Evolutionary conservation across 306 rosid genomes (phyloP).

Genomic region (Glycine latifolia): DNA sequence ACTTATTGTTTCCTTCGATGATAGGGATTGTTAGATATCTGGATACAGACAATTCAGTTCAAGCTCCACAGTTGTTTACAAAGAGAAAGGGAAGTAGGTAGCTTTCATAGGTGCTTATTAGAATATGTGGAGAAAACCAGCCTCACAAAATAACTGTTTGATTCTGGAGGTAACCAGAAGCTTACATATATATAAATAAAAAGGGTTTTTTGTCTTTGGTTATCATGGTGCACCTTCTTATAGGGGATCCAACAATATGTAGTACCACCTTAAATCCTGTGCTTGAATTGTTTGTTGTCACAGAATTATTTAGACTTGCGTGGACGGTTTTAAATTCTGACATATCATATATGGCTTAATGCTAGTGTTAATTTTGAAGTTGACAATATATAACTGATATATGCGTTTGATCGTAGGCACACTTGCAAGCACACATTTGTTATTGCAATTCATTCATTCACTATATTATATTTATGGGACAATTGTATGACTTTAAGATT

Average conservation of each 20-base stretch:
- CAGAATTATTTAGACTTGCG: constrained; percentile 2
- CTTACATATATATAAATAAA: neutral
- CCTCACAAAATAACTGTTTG: no score
- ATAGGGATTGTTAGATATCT: constrained; percentile 1
- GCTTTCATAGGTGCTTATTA: no score
- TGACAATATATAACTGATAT: constrained; percentile 2
- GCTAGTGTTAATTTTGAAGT: neutral
- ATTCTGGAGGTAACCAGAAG: no score
- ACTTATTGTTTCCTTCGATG: neutral
- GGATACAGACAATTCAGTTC: constrained; percentile 28
- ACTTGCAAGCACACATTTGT: no score
- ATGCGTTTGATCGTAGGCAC: neutral
- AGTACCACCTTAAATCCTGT: neutral
- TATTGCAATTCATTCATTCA: no score
- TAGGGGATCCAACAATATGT: constrained; percentile 2
- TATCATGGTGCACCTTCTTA: constrained; percentile 13
- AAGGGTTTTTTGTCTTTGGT: neutral
- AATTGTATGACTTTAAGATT: no score
- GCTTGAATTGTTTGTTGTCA: constrained; percentile 8
- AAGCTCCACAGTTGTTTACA: constrained; percentile 1
- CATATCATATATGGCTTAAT: neutral
- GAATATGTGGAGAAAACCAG: no score
- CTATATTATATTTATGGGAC: no score
- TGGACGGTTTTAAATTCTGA: neutral
- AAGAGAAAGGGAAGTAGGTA: neutral